phyloP scores from a whole-genome alignment of 176 grass and related monocot species.

The Urochloa ruziziensis region DNA sequence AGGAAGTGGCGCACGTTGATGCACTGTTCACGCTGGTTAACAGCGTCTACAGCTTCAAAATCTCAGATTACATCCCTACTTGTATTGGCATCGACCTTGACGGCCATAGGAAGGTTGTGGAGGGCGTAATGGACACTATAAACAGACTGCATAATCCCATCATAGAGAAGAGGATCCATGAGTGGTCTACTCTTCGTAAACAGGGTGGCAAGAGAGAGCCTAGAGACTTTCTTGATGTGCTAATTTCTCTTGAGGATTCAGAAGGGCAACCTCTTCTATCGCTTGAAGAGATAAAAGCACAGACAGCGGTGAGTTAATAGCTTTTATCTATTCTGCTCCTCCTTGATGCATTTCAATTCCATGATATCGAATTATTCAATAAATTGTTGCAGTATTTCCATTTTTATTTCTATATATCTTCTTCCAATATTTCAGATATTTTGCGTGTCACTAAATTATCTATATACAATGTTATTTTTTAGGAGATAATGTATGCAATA shows the following conservation, averaged over 20 bases:
- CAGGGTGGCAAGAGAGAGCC: not conserved
- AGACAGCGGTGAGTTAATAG: not conserved
- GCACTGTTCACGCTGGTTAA: not conserved
- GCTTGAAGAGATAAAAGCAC: constrained; percentile 27
- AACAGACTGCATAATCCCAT: constrained; percentile 27
- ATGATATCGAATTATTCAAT: too few relatives aligned
- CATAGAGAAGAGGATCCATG: not conserved
- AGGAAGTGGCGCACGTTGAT: constrained; percentile 29
- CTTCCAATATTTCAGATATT: too few relatives aligned
- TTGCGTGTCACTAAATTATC: too few relatives aligned
- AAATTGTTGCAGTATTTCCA: too few relatives aligned
- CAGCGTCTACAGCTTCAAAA: not conserved
- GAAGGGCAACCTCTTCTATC: not conserved
- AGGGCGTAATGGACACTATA: not conserved
- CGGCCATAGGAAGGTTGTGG: constrained; percentile 29
- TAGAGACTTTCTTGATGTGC: constrained; percentile 27
- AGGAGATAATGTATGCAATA: too few relatives aligned
- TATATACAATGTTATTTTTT: too few relatives aligned
- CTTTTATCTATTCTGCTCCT: too few relatives aligned
- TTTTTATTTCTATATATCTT: too few relatives aligned
- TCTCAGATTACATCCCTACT: constrained; percentile 36
- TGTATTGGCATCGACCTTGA: constrained; percentile 25
- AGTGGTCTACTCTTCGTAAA: not conserved
- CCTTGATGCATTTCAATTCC: too few relatives aligned
- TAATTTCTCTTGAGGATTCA: constrained; percentile 16